Evolutionary conservation across 148 eudicot species (phyloP), one percentile per base, ranked within the genome.

Genomic region (Arctostaphylos glauca): DNA sequence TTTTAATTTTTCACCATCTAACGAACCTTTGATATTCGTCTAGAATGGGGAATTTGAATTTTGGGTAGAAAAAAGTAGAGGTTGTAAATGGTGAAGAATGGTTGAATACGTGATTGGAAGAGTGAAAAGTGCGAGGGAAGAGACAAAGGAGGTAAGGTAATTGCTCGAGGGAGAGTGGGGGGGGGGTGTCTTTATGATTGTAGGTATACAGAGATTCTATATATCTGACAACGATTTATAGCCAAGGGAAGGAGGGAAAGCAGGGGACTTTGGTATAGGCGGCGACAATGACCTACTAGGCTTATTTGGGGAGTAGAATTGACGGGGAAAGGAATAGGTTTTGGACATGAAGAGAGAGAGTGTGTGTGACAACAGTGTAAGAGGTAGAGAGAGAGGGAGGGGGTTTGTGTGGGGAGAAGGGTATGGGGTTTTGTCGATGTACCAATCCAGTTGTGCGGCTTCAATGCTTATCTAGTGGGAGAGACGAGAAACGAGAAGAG

Each of bases 61-160:
- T 78, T 41, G 25, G 74, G 75, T 5, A 25, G 41, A 53, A 14
- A 9, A 43, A 71, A 18, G 19, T 3, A 18, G 58, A 12, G 66
- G 76, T 31, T 54, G 41, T 2, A 52, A 81, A 81, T 81, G 76
- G 82, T 53, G 64, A 23, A 81, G 75, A 49, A 80, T 16, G 52
- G 53, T 80, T 66, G 50, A 67, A 38, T 7, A 15, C 5, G 3
- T 5, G 74, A 10, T 43, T 23, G 21, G 14, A 52, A 78, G 15
- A n/a, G 25, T 18, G 2, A 3, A 59, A 43, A 10, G 58, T 4
- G 60, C 2, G 60, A 31, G 3, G 21, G 9, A 5, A 54, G 43
- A 12, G 78, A 8, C 5, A 23, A 41, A 23, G 67, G 21, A 1
- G 10, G 70, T 21, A 2, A 18, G 49, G 6, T 41, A 48, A 14